phyloP scores from a whole-genome alignment of 345 rosid genomes.

The Turnera subulata region DNA sequence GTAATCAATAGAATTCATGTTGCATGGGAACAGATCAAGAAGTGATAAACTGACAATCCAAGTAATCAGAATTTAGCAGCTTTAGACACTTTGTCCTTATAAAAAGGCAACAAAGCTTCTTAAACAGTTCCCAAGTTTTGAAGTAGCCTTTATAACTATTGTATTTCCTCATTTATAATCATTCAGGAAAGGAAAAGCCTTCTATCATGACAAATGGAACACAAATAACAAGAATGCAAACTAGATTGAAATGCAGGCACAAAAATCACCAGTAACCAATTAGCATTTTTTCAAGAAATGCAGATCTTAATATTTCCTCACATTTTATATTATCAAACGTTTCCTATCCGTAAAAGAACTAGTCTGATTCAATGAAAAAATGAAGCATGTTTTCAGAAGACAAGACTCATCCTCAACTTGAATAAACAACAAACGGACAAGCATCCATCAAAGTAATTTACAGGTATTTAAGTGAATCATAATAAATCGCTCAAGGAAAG shows the following conservation, averaged over 20 bases:
- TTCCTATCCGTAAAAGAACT: background rate
- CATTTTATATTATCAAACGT: background rate
- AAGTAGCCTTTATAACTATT: no score
- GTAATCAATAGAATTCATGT: no score
- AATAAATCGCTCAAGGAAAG: slow-evolving; percentile 9
- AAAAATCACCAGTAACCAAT: slow-evolving; percentile 5
- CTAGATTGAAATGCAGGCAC: slow-evolving; percentile 2
- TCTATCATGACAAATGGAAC: background rate
- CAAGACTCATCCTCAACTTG: background rate
- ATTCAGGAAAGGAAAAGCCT: background rate
- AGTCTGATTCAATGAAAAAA: background rate
- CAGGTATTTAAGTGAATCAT: background rate
- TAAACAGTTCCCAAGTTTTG: no score
- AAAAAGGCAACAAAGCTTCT: no score
- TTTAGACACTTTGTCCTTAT: no score
- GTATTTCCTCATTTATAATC: no score
- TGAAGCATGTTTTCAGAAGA: background rate
- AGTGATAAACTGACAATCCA: no score
- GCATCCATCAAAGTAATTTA: no score
- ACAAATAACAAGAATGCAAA: background rate
- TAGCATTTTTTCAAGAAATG: slow-evolving; percentile 3
- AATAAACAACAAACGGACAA: background rate
- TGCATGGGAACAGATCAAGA: no score
- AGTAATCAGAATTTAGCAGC: no score
- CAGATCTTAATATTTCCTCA: background rate